Percentiles rank a stretch among this genome's conserved stretches.
Conservation (phyloP, 208 protist genomes). For the Leishmania tropica region DNA sequence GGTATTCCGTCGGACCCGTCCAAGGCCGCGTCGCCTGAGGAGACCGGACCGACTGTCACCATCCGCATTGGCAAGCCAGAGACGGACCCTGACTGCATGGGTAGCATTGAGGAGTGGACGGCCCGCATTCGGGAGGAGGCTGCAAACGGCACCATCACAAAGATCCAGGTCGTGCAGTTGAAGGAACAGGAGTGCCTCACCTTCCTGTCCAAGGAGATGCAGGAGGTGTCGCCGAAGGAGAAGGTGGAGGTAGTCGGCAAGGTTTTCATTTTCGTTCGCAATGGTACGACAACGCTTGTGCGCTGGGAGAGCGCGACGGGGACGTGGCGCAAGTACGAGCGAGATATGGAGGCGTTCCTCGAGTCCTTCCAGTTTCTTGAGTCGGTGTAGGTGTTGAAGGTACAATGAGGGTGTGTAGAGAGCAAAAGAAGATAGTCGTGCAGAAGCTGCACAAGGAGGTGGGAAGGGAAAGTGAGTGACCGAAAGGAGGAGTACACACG, state of each 20-base stretch:
- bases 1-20: constrained; percentile 48
- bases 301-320: constrained; percentile 65
- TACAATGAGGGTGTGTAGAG: not conserved
- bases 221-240: constrained; percentile 68
- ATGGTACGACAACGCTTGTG: constrained; percentile 65
- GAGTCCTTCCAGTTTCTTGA: constrained; percentile 58
- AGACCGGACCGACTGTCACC: constrained; percentile 70
- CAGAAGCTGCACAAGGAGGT: not conserved
- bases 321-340: constrained; percentile 70
- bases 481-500: not conserved
- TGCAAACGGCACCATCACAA: constrained; percentile 46
- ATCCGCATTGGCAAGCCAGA: constrained; percentile 68
- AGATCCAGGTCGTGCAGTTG: constrained; percentile 41
- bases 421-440: not conserved
- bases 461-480: not conserved
- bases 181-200: constrained; percentile 63
- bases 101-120: constrained; percentile 65
- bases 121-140: constrained; percentile 62
- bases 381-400: constrained; percentile 15
- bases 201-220: constrained; percentile 78
- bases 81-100: constrained; percentile 76
- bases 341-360: constrained; percentile 62
- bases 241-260: constrained; percentile 61
- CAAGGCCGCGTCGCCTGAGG: constrained; percentile 31
- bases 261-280: constrained; percentile 74